Base-by-base conservation (phyloP, 768 basidiomycete genomes). In the Paxillus rubicundulus region DNA sequence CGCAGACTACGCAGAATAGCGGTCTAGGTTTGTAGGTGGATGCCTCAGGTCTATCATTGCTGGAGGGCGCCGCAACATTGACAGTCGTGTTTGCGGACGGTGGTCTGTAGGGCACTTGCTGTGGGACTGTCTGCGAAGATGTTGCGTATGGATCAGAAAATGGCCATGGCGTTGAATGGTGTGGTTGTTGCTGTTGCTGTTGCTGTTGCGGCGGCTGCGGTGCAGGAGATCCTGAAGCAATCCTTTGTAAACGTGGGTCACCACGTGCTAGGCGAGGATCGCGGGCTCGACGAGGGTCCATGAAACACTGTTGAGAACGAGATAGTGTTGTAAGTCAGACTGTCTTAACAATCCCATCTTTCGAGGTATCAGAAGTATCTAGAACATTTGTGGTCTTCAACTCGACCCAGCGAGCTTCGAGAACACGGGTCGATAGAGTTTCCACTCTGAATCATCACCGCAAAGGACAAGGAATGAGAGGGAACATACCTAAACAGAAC, bases 1-100 rank as follows among this genome's bases (percentile, higher is more conserved):
- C 96, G 67, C 97, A 99, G 30, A 98, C 97, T 9, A 99, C 92
- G 65, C 97, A 98, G 73, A 98, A 98, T 42, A 97, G 66, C 2
- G 92, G 92, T 10, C 89, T 77, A 10, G 78, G 72, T 69, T 83
- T 92, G 61, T 85, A 85, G 21, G 58, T 52, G 33, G 69, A 36
- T 13, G 38, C 20, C 46, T 56, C 33, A 38, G 64, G 38, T 13
- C 30, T 20, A 24, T 59, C 67, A 9, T 32, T 34, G 10, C 17
- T 49, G 14, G 37, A 43, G 17, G 45, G 37, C 36, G 9, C 9
- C 21, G 49, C 41, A 6, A 21, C 21, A 34, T 41, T 51, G 41
- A 50, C 40, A 54, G 32, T 38, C 30, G 50, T 38, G 28, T 50
- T 61, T 17, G 59, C 18, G 45, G 52, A 14, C 13, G 57, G 30